Evolutionary conservation across 345 rosid species (phyloP), one percentile per base, ranked within the genome.

Genomic region (Aquilaria yunnanensis): DNA sequence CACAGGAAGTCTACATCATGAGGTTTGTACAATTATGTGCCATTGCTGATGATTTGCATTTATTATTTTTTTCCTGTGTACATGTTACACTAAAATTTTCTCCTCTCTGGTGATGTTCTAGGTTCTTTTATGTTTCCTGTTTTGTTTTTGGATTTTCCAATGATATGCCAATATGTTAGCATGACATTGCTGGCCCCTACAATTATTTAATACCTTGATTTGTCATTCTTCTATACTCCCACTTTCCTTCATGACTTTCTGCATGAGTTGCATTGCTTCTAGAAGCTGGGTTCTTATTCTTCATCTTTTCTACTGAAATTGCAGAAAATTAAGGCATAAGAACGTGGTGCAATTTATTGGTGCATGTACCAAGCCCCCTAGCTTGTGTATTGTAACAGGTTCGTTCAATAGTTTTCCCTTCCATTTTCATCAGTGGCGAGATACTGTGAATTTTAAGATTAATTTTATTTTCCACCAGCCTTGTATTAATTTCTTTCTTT

Each of bases 261-360:
- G 46, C 16, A 57, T 33, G 4, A 47, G 16, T 37, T 29, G 41
- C 53, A 12, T 62, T 51, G 14, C 16, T 62, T 51, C 34, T 1
- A 16, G 57, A 57, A 41, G 51, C 34, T 23, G 34, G 23, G 11
- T 16, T n/a, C 29, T 52, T n/a, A 1, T 14, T 50, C 30, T 34
- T 9, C 10, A 51, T 37, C 43, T 50, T 50, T 56, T 56, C 33
- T 64, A 63, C 55, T 55, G 48, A 69, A 75, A 57, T 74, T 83
- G 65, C 74, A 90, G 99, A 86, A 90, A 90, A 82, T 97, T 88
- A 55, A 81, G 99, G 48, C 99, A 90, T 74, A 93, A 90, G 75
- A 90, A 93, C 62, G 99, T 93, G 43, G 96, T 93, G 57, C 99
- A 93, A 68, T 93, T 93, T 77, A 87, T 93, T 60, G 98, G 98